Conservation (phyloP, 129 eudicot species). For the Solidago caesia region DNA sequence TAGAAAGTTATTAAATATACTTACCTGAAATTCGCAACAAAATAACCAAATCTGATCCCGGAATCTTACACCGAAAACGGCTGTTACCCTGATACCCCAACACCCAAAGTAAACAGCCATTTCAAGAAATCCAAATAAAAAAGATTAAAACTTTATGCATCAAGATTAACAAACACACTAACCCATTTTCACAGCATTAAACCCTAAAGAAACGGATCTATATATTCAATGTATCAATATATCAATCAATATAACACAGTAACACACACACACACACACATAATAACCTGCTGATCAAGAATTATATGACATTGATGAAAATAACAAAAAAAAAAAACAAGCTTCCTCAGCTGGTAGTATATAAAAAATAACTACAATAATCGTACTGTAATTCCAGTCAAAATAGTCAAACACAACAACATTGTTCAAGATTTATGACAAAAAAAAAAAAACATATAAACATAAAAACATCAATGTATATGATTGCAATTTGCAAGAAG, state of each 20-base stretch:
- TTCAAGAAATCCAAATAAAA: neutral
- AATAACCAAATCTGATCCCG: conserved; percentile 1
- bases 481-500: neutral
- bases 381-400: too few species aligned
- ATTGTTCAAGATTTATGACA: neutral
- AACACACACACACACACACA: too few species aligned
- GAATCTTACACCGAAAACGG: neutral
- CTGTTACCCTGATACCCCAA: neutral
- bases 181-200: conserved; percentile 14
- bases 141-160: neutral
- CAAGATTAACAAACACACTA: neutral
- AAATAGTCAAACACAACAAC: too few species aligned
- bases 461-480: neutral
- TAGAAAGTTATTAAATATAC: neutral
- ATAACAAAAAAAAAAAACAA: neutral
- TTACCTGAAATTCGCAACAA: neutral
- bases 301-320: conserved; percentile 6
- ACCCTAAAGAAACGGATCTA: conserved; percentile 16
- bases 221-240: neutral
- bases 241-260: too few species aligned
- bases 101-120: neutral
- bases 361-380: too few species aligned
- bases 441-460: too few species aligned
- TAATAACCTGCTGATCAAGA: conserved; percentile 3
- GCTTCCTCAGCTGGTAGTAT: neutral